These are phyloP conservation scores for Podaxis sp. DNA, from an alignment of 768 basidiomycete genomes.

Conservation along the genomic window DNA sequence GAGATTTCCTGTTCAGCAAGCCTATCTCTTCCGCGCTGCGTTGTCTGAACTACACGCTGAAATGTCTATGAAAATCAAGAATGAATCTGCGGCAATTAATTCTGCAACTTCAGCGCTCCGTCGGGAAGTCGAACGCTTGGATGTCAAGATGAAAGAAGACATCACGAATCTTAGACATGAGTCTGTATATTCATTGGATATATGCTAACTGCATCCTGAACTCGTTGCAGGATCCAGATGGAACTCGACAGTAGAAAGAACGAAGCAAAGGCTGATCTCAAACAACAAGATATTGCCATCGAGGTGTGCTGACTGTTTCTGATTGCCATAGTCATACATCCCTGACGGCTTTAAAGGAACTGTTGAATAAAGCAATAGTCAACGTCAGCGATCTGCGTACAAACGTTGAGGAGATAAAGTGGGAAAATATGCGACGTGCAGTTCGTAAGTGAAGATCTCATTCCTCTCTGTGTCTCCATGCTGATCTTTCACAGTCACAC, in stretches of 20 bases:
- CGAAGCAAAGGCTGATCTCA: constrained; percentile 82
- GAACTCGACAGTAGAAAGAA: constrained; percentile 93
- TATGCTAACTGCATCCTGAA: constrained; percentile 10
- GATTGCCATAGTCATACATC: not conserved
- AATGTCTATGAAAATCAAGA: constrained; percentile 76
- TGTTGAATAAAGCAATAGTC: constrained; percentile 74
- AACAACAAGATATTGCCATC: constrained; percentile 80
- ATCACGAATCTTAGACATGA: constrained; percentile 88
- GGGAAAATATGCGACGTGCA: constrained; percentile 86
- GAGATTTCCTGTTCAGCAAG: constrained; percentile 59
- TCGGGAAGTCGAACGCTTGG: constrained; percentile 82
- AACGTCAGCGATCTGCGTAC: constrained; percentile 77
- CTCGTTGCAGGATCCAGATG: constrained; percentile 80
- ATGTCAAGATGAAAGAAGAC: constrained; percentile 93
- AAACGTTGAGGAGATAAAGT: constrained; percentile 80
- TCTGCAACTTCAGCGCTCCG: constrained; percentile 74
- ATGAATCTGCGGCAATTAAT: constrained; percentile 83
- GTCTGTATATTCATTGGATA: constrained; percentile 46
- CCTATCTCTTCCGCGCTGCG: constrained; percentile 93
- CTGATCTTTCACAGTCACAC: constrained; percentile 43
- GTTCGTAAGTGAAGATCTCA: constrained; percentile 52
- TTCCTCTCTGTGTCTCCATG: not conserved
- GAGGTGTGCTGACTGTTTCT: constrained; percentile 49
- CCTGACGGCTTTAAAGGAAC: constrained; percentile 45
- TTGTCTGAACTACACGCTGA: constrained; percentile 88